These are phyloP conservation scores for Pseudevernia furfuracea DNA, from an alignment of 495 filamentous ascomycete genomes.

Conservation along the genomic window DNA sequence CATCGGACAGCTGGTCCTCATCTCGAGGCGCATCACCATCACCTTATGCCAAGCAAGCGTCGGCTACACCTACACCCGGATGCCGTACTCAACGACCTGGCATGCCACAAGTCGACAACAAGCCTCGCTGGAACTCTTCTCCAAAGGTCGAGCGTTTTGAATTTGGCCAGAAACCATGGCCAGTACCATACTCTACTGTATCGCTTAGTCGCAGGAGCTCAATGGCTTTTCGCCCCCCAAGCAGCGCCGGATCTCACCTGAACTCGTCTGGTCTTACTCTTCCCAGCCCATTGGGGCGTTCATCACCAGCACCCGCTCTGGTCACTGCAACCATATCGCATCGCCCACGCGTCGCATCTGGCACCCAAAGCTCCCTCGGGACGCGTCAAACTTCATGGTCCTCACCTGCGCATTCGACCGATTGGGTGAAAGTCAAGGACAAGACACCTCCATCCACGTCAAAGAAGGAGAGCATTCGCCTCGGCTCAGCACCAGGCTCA, in stretches of 20 bases:
- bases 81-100: constrained; percentile 41
- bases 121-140: constrained; percentile 74
- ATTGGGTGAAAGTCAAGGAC: constrained; percentile 34
- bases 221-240: constrained; percentile 32
- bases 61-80: constrained; percentile 50
- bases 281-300: constrained; percentile 35
- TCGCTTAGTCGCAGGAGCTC: constrained; percentile 52
- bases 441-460: constrained; percentile 21
- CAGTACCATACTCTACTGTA: constrained; percentile 54
- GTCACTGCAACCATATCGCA: constrained; percentile 33
- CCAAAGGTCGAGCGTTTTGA: constrained; percentile 62
- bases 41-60: constrained; percentile 40
- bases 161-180: constrained; percentile 62
- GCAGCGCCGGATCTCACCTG: constrained; percentile 31
- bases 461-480: constrained; percentile 12
- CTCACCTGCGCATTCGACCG: constrained; percentile 26
- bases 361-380: constrained; percentile 30
- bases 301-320: constrained; percentile 36
- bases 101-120: constrained; percentile 43
- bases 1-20: constrained; percentile 19
- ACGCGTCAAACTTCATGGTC: constrained; percentile 29
- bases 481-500: constrained; percentile 1
- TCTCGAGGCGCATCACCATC: constrained; percentile 38
- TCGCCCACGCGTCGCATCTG: constrained; percentile 37
- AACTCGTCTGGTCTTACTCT: constrained; percentile 30